These are phyloP conservation scores for Dendrobium catenatum DNA, from an alignment of 106 monocot genomes.

Conservation along the genomic window DNA sequence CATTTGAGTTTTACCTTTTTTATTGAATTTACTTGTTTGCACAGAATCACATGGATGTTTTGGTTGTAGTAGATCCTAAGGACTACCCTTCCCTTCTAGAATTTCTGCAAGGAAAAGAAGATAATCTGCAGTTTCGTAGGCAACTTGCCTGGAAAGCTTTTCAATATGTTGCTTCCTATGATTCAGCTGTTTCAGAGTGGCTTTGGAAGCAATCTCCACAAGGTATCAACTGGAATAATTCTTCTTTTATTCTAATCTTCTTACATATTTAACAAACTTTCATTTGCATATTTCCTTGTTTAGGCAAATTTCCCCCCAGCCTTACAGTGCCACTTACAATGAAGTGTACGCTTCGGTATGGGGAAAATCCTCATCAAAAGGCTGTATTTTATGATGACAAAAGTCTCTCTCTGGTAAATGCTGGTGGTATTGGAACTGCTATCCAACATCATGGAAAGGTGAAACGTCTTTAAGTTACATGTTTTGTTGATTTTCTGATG, in stretches of 20 bases:
- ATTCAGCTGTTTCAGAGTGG: constrained; percentile 98
- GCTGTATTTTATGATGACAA: constrained; percentile 87
- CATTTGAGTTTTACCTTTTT: neutral
- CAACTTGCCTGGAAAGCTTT: constrained; percentile 94
- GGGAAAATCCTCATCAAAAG: constrained; percentile 98
- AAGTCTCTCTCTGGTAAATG: constrained; percentile 78
- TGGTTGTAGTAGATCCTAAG: constrained; percentile 83
- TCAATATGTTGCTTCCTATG: constrained; percentile 90
- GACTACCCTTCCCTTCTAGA: constrained; percentile 81
- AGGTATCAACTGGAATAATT: constrained; percentile 28
- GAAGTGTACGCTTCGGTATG: constrained; percentile 73
- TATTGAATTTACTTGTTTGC: neutral
- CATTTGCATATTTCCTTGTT: constrained; percentile 21
- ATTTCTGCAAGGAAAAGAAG: constrained; percentile 68
- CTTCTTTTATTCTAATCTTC: neutral
- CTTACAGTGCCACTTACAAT: constrained; percentile 67
- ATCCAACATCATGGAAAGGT: constrained; percentile 98
- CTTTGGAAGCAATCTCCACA: constrained; percentile 71
- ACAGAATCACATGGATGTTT: constrained; percentile 97
- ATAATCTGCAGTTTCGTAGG: constrained; percentile 49
- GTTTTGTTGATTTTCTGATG: neutral
- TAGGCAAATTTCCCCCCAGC: constrained; percentile 63
- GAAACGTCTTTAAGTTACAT: neutral
- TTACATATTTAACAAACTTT: neutral
- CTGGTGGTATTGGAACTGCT: constrained; percentile 93